Percentiles rank a stretch among this genome's conserved stretches.
These are phyloP conservation scores for Candida succiphila DNA, from an alignment of 805 yeast genomes.

Conservation along the genomic window DNA sequence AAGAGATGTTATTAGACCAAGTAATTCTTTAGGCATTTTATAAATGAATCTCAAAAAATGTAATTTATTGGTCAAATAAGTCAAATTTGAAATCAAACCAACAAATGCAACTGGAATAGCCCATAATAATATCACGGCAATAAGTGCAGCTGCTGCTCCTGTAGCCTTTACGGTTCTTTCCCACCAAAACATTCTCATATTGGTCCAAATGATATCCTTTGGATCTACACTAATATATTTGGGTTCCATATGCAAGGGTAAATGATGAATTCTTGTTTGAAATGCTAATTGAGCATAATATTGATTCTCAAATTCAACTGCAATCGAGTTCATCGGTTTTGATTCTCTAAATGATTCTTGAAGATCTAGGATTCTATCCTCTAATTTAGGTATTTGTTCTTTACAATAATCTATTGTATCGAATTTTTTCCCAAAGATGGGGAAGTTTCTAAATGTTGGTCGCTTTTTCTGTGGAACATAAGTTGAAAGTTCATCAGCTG, in stretches of 20 bases:
- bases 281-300: slow-evolving; percentile 66
- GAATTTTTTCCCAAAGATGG: slow-evolving; percentile 44
- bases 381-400: slow-evolving; percentile 46
- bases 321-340: slow-evolving; percentile 67
- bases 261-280: slow-evolving; percentile 55
- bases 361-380: slow-evolving; percentile 43
- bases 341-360: slow-evolving; percentile 39
- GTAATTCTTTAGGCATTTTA: slow-evolving; percentile 38
- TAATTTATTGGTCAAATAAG: slow-evolving; percentile 47
- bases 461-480: slow-evolving; percentile 60
- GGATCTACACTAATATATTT: slow-evolving; percentile 56
- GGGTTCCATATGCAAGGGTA: slow-evolving; percentile 54
- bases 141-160: slow-evolving; percentile 42
- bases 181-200: slow-evolving; percentile 75
- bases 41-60: slow-evolving; percentile 48
- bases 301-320: slow-evolving; percentile 72
- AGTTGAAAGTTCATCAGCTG: slow-evolving; percentile 36
- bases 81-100: slow-evolving; percentile 62
- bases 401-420: slow-evolving; percentile 52
- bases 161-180: slow-evolving; percentile 49
- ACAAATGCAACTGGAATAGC: slow-evolving; percentile 73
- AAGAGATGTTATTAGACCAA: slow-evolving; percentile 60
- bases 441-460: slow-evolving; percentile 40
- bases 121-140: slow-evolving; percentile 56
- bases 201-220: slow-evolving; percentile 55